Evolutionary conservation across 306 rosid genomes (phyloP), one percentile per base, ranked within the genome.

Genomic region (Lathyrus aphaca): DNA sequence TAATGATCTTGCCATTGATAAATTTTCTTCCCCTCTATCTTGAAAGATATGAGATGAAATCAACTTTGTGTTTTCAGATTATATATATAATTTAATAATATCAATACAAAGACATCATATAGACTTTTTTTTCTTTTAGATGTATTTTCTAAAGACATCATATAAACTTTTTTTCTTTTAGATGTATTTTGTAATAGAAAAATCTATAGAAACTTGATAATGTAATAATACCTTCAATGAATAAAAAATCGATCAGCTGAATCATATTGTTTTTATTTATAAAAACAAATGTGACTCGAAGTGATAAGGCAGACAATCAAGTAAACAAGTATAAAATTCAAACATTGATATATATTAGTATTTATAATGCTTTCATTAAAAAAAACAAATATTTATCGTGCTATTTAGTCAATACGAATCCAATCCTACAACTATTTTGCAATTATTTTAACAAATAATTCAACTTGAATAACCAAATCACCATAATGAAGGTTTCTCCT

Each of bases 401-500:
- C 35, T 42, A 14, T 13, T 10, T 38, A 40, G 76, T 73, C 73
- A 77, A 29, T 63, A 55, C 46, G 32, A 55, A 48, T 62, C 49
- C 30, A 57, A 54, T 4, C 19, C 45, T 53, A 25, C 5, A 23
- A 18, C 15, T 19, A 37, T 15, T 8, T 18, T 3, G 2, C 18
- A 15, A 76, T 55, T 63, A 73, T 27, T 39, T 32, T 63, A 73
- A 43, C 50, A 51, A 15, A 23, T 17, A 45, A 45, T 29, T 77
- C 82, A 68, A 77, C 73, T 48, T 10, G 17, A 73, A 21, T 29
- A 30, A 30, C 1, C 60, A 40, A 69, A 68, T 29, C 69, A 71
- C 3, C 18, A 1, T 5, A 27, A 8, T 37, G 0, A 14, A 5
- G 1, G 25, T 29, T 54, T 23, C 59, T 77, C 77, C 77, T 39